Conservation (phyloP, 495 filamentous ascomycete species). For the Entonaema liquescens region DNA sequence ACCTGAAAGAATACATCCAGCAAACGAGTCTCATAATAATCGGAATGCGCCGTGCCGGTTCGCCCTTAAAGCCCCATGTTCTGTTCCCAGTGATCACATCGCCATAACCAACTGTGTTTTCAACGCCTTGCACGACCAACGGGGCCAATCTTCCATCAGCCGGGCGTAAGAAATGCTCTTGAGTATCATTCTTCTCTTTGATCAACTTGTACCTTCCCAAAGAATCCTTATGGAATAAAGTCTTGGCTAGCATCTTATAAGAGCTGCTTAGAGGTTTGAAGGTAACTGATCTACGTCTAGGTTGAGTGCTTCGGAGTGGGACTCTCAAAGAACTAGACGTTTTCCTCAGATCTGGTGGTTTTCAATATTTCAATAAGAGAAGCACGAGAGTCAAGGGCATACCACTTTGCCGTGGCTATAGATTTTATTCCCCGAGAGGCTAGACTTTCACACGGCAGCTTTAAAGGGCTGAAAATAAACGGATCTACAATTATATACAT, state of each 20-base stretch:
- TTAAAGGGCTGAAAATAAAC: not conserved
- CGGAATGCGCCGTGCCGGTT: not conserved
- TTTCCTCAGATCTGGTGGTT: not conserved
- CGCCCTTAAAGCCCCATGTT: not conserved
- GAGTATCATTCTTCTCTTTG: not conserved
- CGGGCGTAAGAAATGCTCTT: not conserved
- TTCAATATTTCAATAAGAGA: not conserved
- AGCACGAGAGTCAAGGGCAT: not conserved
- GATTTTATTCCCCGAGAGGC: not conserved
- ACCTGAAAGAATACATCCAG: not conserved
- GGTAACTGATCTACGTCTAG: not conserved
- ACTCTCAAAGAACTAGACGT: not conserved
- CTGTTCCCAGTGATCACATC: not conserved
- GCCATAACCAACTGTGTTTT: not conserved
- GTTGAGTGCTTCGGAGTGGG: not conserved
- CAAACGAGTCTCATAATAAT: not conserved
- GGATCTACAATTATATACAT: not conserved
- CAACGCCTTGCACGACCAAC: not conserved
- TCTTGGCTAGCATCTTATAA: not conserved
- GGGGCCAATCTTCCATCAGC: not conserved
- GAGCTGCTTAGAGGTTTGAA: not conserved
- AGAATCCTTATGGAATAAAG: not conserved
- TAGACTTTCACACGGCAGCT: not conserved
- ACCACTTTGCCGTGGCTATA: not conserved
- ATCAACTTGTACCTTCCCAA: not conserved